Evolutionary conservation across 1,139 yeast genomes (phyloP).

Genomic region (Wickerhamiella infanticola): DNA sequence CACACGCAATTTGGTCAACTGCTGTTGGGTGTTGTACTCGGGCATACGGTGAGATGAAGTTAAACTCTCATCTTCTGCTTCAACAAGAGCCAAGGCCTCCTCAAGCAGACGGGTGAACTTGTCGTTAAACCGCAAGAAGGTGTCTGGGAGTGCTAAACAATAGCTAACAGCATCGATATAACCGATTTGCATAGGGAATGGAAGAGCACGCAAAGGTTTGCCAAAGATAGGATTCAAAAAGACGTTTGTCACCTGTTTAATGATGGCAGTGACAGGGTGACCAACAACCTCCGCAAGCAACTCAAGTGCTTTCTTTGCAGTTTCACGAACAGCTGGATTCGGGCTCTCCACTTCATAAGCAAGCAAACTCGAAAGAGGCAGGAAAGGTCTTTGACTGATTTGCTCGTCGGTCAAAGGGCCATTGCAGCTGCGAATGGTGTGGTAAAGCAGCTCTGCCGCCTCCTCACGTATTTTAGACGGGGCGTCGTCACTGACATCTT

Average conservation of each 20-base stretch:
- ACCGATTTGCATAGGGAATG: slow-evolving; percentile 98
- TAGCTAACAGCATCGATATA: slow-evolving; percentile 92
- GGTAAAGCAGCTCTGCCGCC: slow-evolving; percentile 53
- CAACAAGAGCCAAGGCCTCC: slow-evolving; percentile 88
- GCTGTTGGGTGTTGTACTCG: slow-evolving; percentile 80
- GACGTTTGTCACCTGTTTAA: slow-evolving; percentile 69
- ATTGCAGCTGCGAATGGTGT: slow-evolving; percentile 52
- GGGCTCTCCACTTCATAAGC: slow-evolving; percentile 90
- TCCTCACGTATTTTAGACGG: slow-evolving; percentile 62
- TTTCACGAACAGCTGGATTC: slow-evolving; percentile 62
- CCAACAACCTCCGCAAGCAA: slow-evolving; percentile 55
- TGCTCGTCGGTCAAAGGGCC: slow-evolving; percentile 42
- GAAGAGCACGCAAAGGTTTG: slow-evolving; percentile 88
- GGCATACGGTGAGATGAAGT: slow-evolving; percentile 74
- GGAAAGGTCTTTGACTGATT: slow-evolving; percentile 51
- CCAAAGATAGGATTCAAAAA: slow-evolving; percentile 88
- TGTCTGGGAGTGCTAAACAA: slow-evolving; percentile 65
- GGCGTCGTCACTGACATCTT: slow-evolving; percentile 83
- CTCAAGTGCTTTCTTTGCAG: slow-evolving; percentile 58
- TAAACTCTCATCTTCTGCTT: slow-evolving; percentile 92
- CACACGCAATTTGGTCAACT: slow-evolving; percentile 68
- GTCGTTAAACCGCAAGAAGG: slow-evolving; percentile 75
- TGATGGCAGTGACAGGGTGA: slow-evolving; percentile 55
- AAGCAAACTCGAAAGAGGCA: slow-evolving; percentile 68
- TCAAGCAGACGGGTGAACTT: slow-evolving; percentile 70